Evolutionary conservation across 495 filamentous ascomycete genomes (phyloP).

Genomic region (Daldinia decipiens): DNA sequence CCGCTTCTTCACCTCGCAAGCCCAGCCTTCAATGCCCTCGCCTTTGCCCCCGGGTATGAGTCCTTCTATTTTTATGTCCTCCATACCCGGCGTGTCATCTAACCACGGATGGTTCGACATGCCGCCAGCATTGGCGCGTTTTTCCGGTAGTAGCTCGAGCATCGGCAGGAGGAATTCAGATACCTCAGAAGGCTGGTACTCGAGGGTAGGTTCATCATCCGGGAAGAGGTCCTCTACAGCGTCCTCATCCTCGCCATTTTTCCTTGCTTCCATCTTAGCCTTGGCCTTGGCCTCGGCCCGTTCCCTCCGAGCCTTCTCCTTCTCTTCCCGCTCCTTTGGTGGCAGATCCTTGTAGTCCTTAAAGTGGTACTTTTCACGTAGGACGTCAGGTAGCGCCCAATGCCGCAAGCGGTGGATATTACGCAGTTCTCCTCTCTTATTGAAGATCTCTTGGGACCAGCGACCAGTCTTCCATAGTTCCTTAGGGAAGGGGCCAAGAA

Average conservation of each 20-base stretch:
- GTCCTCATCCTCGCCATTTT: constrained; percentile 47
- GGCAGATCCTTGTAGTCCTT: constrained; percentile 62
- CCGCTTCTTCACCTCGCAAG: constrained; percentile 87
- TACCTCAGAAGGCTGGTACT: constrained; percentile 60
- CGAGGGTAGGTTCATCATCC: constrained; percentile 41
- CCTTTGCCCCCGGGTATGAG: constrained; percentile 82
- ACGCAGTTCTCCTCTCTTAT: constrained; percentile 93
- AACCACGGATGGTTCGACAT: constrained; percentile 88
- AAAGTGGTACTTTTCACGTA: constrained; percentile 98
- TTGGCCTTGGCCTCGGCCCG: constrained; percentile 67
- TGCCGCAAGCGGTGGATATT: constrained; percentile 98
- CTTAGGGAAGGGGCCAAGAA: constrained; percentile 93
- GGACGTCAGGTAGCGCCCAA: constrained; percentile 94
- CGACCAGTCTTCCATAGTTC: constrained; percentile 89
- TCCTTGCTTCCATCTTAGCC: constrained; percentile 50
- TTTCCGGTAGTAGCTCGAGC: constrained; percentile 87
- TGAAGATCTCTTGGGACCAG: constrained; percentile 99
- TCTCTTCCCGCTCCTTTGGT: constrained; percentile 43
- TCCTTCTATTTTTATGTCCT: constrained; percentile 73
- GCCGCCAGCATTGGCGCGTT: constrained; percentile 92
- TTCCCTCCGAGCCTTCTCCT: constrained; percentile 44
- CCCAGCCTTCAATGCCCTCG: constrained; percentile 97
- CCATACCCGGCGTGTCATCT: constrained; percentile 87
- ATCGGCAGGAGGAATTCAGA: constrained; percentile 90
- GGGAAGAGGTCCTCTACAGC: constrained; percentile 46